Percentiles rank a stretch among this genome's conserved stretches.
Evolutionary conservation across 1,284 basidiomycete species (phyloP).

Genomic region (Lentinus polychrous): DNA sequence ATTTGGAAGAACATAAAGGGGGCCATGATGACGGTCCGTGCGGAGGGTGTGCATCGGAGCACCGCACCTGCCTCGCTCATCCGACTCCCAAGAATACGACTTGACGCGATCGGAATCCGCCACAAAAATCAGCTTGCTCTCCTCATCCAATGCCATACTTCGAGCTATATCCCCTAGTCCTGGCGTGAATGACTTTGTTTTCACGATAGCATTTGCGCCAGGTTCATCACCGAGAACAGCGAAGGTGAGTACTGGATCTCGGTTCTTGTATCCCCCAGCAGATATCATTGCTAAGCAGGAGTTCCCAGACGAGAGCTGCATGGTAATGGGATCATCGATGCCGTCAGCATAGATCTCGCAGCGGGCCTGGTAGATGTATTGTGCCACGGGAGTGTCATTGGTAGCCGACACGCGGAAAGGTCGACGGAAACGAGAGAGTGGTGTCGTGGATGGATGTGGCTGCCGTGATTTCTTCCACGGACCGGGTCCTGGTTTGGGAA

Average conservation of each 20-base stretch:
- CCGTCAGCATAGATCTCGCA: constrained; percentile 26
- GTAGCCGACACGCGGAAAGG: constrained; percentile 14
- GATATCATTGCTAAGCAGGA: constrained; percentile 22
- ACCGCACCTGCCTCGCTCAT: not conserved
- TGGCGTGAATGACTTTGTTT: constrained; percentile 5
- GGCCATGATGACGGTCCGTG: constrained; percentile 20
- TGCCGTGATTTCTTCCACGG: constrained; percentile 14
- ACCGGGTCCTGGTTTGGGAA: constrained; percentile 1
- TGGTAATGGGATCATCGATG: constrained; percentile 15
- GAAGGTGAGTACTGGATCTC: constrained; percentile 25
- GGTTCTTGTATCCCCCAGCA: constrained; percentile 31
- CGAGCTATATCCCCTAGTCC: constrained; percentile 16
- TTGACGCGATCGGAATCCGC: constrained; percentile 22
- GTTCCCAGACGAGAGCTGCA: constrained; percentile 22
- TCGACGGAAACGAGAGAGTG: constrained; percentile 28
- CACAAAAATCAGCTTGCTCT: constrained; percentile 18
- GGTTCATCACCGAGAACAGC: constrained; percentile 20
- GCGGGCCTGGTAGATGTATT: constrained; percentile 29
- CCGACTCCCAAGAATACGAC: constrained; percentile 15
- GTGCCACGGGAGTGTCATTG: constrained; percentile 19
- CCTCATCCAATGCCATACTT: constrained; percentile 17
- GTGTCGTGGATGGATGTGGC: constrained; percentile 25
- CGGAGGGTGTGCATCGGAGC: constrained; percentile 26
- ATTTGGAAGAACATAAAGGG: constrained; percentile 22
- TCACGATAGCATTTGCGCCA: constrained; percentile 6